These are phyloP conservation scores for Curvularia eragrostidis DNA, from an alignment of 2,329 filamentous ascomycete genomes.

Conservation along the genomic window DNA sequence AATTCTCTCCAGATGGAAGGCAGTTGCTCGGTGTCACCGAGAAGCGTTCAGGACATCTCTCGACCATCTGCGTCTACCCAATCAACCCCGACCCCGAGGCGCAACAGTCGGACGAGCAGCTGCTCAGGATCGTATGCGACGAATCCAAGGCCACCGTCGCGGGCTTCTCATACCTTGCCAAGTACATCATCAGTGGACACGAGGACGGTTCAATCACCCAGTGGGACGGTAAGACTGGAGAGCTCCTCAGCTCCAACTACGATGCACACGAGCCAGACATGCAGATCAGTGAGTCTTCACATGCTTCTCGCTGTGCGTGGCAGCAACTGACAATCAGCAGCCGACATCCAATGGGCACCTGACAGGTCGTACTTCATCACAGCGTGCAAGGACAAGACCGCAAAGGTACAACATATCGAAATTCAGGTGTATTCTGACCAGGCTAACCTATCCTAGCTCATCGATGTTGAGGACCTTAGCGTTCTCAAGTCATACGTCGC, in stretches of 20 bases:
- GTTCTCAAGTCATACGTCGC: conserved; percentile 90
- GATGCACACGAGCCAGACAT: conserved; percentile 86
- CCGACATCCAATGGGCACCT: conserved; percentile 91
- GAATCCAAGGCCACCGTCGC: conserved; percentile 96
- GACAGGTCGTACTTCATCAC: conserved; percentile 99
- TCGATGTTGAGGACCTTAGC: conserved; percentile 84
- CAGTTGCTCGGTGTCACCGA: conserved; percentile 93
- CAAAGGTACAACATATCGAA: conserved; percentile 68
- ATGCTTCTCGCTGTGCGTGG: background rate
- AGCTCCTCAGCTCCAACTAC: conserved; percentile 77
- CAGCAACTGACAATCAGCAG: conserved; percentile 71
- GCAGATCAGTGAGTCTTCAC: conserved; percentile 64
- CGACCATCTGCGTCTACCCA: conserved; percentile 91
- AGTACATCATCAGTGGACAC: conserved; percentile 97
- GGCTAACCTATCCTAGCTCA: conserved; percentile 61
- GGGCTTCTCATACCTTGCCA: conserved; percentile 91
- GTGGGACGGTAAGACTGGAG: conserved; percentile 91
- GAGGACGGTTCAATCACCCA: conserved; percentile 92
- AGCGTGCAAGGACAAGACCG: conserved; percentile 95
- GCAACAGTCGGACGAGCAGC: conserved; percentile 83
- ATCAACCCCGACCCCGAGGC: conserved; percentile 83
- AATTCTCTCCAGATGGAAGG: conserved; percentile 93
- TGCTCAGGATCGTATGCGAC: conserved; percentile 84
- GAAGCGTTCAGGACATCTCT: conserved; percentile 96
- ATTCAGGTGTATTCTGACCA: background rate